These are phyloP conservation scores for Colletotrichum lentis DNA, from an alignment of 2,329 filamentous ascomycete genomes.

Conservation along the genomic window DNA sequence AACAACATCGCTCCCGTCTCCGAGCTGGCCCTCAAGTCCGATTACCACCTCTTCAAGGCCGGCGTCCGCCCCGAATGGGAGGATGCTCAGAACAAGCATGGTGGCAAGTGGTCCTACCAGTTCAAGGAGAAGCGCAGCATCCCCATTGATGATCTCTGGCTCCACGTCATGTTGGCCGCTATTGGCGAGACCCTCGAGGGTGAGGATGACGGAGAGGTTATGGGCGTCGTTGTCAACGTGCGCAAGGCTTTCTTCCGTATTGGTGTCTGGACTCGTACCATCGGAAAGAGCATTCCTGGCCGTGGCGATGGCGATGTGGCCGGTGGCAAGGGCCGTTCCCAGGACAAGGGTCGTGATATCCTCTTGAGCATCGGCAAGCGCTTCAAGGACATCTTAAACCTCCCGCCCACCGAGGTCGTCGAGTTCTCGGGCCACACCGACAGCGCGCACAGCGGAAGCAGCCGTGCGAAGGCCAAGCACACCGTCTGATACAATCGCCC, in stretches of 20 bases:
- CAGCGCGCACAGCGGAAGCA: constrained; percentile 90
- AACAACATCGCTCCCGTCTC: constrained; percentile 99
- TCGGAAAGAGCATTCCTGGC: constrained; percentile 81
- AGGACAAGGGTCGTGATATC: constrained; percentile 85
- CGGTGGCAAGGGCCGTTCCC: constrained; percentile 77
- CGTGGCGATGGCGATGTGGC: constrained; percentile 77
- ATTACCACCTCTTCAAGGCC: constrained; percentile 99
- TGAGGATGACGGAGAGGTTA: constrained; percentile 94
- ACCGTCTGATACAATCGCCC: constrained; percentile 66
- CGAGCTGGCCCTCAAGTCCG: constrained; percentile 94
- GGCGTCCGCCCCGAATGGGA: constrained; percentile 98
- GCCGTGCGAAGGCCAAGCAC: constrained; percentile 94
- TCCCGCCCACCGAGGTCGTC: constrained; percentile 78
- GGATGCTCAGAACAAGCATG: constrained; percentile 97
- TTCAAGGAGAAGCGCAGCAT: constrained; percentile 95
- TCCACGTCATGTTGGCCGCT: constrained; percentile 94
- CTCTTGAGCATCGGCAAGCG: constrained; percentile 83
- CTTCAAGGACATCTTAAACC: constrained; percentile 91
- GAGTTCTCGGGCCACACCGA: constrained; percentile 99
- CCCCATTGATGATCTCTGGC: constrained; percentile 94
- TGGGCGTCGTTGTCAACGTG: constrained; percentile 99
- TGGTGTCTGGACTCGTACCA: constrained; percentile 95
- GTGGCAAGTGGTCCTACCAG: constrained; percentile 97
- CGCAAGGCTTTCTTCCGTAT: constrained; percentile 98
- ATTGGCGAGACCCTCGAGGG: constrained; percentile 98